Evolutionary conservation across 1,139 yeast genomes (phyloP), one percentile per base, ranked within the genome.

Genomic region (Nakaseomyces kungkrabaensis): DNA sequence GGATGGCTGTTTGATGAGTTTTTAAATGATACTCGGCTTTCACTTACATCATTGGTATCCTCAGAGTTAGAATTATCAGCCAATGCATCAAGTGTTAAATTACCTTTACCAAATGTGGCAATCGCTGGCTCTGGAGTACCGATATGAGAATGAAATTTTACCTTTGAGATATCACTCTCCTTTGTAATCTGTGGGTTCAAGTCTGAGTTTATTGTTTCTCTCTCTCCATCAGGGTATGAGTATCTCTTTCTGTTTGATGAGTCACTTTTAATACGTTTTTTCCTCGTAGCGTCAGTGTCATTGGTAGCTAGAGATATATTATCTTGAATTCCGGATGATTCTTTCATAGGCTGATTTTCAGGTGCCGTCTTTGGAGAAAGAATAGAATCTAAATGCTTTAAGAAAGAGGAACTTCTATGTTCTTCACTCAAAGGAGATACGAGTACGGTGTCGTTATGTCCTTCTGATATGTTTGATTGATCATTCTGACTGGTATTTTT

Each of bases 61-160:
- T 44, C 50, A 25, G 38, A 51, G 43, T 43, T 47, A 3, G 55
- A 43, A 4, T 54, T 43, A 24, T 46, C 56, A 41, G 38, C 78
- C 49, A 82, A 72, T 42, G 78, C 77, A 48, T 78, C 82, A 17
- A 88, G 68, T 0, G 83, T 73, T 48, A 88, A 70, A 52, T 81
- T 79, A 1, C 96, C 96, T 50, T 75, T 72, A 1, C 96, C 96
- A 56, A 87, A 65, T 0, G 94, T 79, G 37, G 76, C 73, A 26
- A 83, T 62, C 0, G 85, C 76, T 37, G 66, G 62, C 36, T 51
- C 48, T 1, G 29, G 55, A 53, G 77, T 73, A 41, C 81, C 50
- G 22, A 53, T 70, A 1, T 84, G 65, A 0, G 90, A 80, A 55
- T 75, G 78, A 58, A 85, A 85, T 47, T 74, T 78, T 22, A 77